Base-by-base conservation (phyloP, 306 rosid genomes). In the Malus orientalis region DNA sequence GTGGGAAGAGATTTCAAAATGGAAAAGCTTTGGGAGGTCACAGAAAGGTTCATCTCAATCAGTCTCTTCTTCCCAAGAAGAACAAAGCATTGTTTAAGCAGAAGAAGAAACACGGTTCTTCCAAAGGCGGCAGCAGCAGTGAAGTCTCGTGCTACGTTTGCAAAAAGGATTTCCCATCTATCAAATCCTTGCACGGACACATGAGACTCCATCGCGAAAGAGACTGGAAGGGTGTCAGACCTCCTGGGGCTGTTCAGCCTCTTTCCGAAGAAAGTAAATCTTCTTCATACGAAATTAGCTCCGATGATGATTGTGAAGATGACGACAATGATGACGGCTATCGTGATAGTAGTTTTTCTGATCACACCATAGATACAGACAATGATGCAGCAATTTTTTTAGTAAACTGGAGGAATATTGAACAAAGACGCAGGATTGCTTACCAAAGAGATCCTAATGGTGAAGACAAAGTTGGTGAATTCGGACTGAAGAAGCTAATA, bases 141-240 rank as follows among this genome's bases (percentile, higher is more conserved):
- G 25, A 18, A 20, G 16, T 54, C 23, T 13, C 32, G 4, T 81
- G 84, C 66, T 59, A 7, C 53, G 62, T 72, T 13, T 80, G 87
- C 25, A 14, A 49, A 12, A 84, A 78, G 69, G 32, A 6, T 1
- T 84, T 80, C 40, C 71, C 63, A 6, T 72, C 81, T 6, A 15
- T 42, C 73, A 76, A 79, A 27, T 69, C 87, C 11, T 20, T 84
- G 64, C 78, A 63, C 38, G 84, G 87, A 32, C 87, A 80, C 70
- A 84, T 84, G 84, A 80, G 84, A 53, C 60, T 70, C 16, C 87
- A 76, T 40, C 81, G 65, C 8, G 81, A 69, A 32, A 77, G 81
- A 69, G 49, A 32, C 0, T 84, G 78, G 83, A 82, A 74, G 47
- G 88, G 85, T 20, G 74, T 74, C 49, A 71, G 64, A 32, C 84